phyloP scores from a whole-genome alignment of 352 stramenopile species.

The Globisporangium sylvaticum region DNA sequence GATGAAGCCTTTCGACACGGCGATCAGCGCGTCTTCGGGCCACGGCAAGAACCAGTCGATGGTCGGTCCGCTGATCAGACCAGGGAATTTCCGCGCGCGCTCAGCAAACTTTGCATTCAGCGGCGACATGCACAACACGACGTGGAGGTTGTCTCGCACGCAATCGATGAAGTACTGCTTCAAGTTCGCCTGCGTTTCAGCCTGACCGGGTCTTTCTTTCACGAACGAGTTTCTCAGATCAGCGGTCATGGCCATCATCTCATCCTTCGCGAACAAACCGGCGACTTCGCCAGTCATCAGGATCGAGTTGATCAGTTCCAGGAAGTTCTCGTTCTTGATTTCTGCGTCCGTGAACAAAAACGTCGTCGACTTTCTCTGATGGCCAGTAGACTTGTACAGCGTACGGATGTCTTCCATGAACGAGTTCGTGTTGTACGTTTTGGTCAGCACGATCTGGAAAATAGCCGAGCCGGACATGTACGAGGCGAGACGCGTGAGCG shows the following conservation, averaged over 20 bases:
- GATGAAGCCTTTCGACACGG: conserved; percentile 96
- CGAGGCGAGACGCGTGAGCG: conserved; percentile 92
- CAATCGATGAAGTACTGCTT: conserved; percentile 98
- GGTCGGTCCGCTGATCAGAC: conserved; percentile 95
- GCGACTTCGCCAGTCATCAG: conserved; percentile 98
- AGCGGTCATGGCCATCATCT: conserved; percentile 98
- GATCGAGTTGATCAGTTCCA: conserved; percentile 98
- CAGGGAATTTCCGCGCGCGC: conserved; percentile 95
- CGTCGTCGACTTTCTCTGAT: conserved; percentile 95
- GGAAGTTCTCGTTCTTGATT: conserved; percentile 99
- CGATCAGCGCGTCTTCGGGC: conserved; percentile 97
- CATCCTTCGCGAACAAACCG: conserved; percentile 97
- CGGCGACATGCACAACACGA: conserved; percentile 99
- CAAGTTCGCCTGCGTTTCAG: conserved; percentile 95
- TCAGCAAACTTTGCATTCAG: conserved; percentile 97
- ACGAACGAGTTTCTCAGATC: conserved; percentile 94
- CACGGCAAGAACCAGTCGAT: conserved; percentile 99
- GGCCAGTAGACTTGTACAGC: conserved; percentile 96
- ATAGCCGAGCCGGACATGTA: conserved; percentile 96
- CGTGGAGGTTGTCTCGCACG: conserved; percentile 97
- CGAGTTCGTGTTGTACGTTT: conserved; percentile 97
- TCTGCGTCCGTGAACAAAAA: conserved; percentile 99
- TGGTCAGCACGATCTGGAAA: conserved; percentile 98
- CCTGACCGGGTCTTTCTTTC: conserved; percentile 91
- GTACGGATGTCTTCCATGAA: conserved; percentile 97